phyloP scores from a whole-genome alignment of 176 grass and related monocot species.

The Aegilops umbellulata region DNA sequence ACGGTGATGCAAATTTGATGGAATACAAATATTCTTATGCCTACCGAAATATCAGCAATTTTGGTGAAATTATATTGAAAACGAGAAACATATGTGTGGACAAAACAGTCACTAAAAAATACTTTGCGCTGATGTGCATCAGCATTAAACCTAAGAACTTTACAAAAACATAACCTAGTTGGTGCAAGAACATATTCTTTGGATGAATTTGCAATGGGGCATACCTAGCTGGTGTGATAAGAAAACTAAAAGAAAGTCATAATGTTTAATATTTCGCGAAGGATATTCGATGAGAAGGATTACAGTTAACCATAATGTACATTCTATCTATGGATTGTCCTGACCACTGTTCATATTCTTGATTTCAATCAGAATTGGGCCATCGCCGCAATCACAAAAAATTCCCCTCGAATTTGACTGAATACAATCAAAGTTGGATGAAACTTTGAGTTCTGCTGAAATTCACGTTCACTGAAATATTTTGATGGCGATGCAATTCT shows the following conservation, averaged over 20 bases:
- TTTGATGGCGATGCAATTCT: not conserved
- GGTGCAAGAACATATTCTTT: too few species aligned
- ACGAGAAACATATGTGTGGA: too few species aligned
- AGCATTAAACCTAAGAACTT: too few species aligned
- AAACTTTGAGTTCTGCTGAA: not conserved
- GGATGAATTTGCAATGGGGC: not conserved
- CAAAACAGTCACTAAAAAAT: not conserved
- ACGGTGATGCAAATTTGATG: not conserved
- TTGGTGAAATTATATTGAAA: too few species aligned
- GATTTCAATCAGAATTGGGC: too few species aligned
- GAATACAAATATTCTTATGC: too few species aligned
- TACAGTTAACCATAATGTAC: too few species aligned
- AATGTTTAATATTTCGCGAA: not conserved
- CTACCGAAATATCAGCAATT: too few species aligned
- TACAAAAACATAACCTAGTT: not conserved
- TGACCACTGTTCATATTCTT: too few species aligned
- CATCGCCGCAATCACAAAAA: too few species aligned
- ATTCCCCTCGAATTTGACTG: not conserved
- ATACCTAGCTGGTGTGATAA: not conserved
- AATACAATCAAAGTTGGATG: not conserved
- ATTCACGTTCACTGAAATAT: not conserved
- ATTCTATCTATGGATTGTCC: too few species aligned
- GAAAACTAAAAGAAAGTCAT: not conserved
- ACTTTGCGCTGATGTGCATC: too few species aligned
- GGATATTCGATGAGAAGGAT: not conserved